Evolutionary conservation across 1,284 basidiomycete species (phyloP).

Genomic region (Ustilago xerochloae): DNA sequence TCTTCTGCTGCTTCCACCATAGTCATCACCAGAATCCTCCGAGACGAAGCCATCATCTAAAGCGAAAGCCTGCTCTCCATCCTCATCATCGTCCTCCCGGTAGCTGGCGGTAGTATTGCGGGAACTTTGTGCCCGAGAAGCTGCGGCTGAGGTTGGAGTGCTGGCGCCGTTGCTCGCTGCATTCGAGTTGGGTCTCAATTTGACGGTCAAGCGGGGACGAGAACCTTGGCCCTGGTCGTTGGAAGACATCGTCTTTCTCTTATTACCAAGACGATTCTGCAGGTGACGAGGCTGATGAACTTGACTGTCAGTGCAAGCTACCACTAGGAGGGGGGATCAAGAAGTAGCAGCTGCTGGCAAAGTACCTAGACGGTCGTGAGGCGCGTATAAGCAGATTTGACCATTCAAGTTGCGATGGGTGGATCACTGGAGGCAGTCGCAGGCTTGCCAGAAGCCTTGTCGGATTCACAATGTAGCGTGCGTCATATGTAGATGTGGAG

Average conservation of each 20-base stretch:
- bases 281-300: no score
- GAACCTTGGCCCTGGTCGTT: conserved; percentile 22
- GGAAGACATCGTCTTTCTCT: conserved; percentile 12
- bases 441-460: neutral
- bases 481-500: neutral
- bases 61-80: conserved; percentile 35
- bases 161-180: conserved; percentile 13
- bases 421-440: neutral
- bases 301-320: no score
- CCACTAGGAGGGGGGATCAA: no score
- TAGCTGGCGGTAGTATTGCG: conserved; percentile 14
- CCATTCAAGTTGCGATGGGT: neutral
- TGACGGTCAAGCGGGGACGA: conserved; percentile 45
- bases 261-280: neutral
- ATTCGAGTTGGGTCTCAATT: conserved; percentile 34
- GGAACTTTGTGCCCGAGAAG: conserved; percentile 30
- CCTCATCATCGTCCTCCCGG: conserved; percentile 25
- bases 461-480: neutral
- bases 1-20: conserved; percentile 17
- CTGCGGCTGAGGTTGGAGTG: conserved; percentile 27
- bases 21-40: conserved; percentile 49
- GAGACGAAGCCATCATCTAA: conserved; percentile 41
- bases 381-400: no score
- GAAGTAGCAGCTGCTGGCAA: no score
- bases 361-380: no score